phyloP scores from a whole-genome alignment of 2,329 filamentous ascomycete genomes.

The Domatiomyces catenatus region DNA sequence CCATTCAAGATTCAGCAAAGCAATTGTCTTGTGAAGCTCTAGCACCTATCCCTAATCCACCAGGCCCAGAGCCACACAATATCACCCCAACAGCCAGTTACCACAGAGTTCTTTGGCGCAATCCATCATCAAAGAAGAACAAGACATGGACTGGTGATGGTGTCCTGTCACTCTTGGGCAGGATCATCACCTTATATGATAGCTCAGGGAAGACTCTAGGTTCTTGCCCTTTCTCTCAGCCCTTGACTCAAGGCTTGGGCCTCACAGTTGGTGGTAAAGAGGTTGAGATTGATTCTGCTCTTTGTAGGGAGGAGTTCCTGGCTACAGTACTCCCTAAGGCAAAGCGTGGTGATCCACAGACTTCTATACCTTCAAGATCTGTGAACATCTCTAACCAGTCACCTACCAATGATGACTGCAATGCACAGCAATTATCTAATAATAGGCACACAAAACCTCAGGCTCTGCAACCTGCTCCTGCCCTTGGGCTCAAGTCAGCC shows the following conservation, averaged over 20 bases:
- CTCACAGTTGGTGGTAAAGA: slow-evolving; percentile 53
- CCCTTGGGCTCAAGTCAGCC: slow-evolving; percentile 17
- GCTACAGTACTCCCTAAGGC: slow-evolving; percentile 1
- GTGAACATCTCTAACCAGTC: slow-evolving; percentile 13
- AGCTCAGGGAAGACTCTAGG: slow-evolving; percentile 51
- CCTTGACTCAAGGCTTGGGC: slow-evolving; percentile 43
- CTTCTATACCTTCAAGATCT: slow-evolving; percentile 7
- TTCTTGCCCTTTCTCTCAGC: slow-evolving; percentile 38
- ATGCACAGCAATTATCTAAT: neutral
- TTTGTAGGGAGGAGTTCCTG: slow-evolving; percentile 22
- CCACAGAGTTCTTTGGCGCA: slow-evolving; percentile 37
- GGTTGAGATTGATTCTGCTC: slow-evolving; percentile 48
- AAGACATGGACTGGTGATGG: slow-evolving; percentile 67
- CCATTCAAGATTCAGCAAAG: neutral
- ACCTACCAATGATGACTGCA: neutral
- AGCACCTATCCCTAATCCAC: slow-evolving; percentile 19
- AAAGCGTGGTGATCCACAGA: neutral
- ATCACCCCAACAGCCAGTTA: slow-evolving; percentile 2
- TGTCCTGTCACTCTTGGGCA: slow-evolving; percentile 41
- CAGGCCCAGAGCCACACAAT: slow-evolving; percentile 21
- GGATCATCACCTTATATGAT: slow-evolving; percentile 47
- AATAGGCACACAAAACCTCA: neutral
- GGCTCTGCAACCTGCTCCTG: neutral
- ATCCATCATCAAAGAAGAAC: slow-evolving; percentile 55
- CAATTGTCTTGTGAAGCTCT: slow-evolving; percentile 1